Evolutionary conservation across 1,139 yeast genomes (phyloP), one percentile per base, ranked within the genome.

Genomic region (Diutina catenulata): DNA sequence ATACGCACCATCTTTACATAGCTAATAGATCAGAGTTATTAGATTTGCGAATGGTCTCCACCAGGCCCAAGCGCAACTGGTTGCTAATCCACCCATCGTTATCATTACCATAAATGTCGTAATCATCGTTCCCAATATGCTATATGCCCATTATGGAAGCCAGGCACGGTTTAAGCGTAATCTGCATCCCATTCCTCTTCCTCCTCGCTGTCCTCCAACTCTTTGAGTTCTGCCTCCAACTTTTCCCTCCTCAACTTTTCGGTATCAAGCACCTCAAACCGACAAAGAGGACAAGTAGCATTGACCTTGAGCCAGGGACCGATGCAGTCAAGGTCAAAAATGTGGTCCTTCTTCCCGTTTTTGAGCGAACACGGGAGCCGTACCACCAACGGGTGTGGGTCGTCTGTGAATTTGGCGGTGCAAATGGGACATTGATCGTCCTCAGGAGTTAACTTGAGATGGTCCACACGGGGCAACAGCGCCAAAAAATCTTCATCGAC

Each of bases 251-350:
- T 63, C 39, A 63, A 64, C 38, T 53, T 49, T 24, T 53, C 57
- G 4, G 56, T 55, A 19, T 61, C 68, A 36, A 70, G 55, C 20
- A 88, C 74, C 49, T 86, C 80, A 43, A 72, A 76, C 45, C 97
- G 64, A 53, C 97, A 88, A 51, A 88, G 59, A 0, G 97, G 97
- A 52, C 97, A 88, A 0, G 94, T 86, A 2, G 79, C 66, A 49
- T 83, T 80, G 42, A 77, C 63, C 45, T 75, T 74, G 38, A 88
- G 62, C 97, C 97, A 88, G 0, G 95, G 93, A 0, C 81, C 81
- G 31, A 88, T 76, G 54, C 97, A 88, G 48, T 88, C 96, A 47
- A 87, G 62, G 52, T 88, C 97, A 56, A 83, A 88, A 28, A 68
- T 68, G 56, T 88, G 97, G 36, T 66, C 71, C 38, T 52, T 57